Percentiles rank a stretch among this genome's conserved stretches.
Conservation (phyloP, 768 basidiomycete genomes). For the Mrakia frigida region DNA sequence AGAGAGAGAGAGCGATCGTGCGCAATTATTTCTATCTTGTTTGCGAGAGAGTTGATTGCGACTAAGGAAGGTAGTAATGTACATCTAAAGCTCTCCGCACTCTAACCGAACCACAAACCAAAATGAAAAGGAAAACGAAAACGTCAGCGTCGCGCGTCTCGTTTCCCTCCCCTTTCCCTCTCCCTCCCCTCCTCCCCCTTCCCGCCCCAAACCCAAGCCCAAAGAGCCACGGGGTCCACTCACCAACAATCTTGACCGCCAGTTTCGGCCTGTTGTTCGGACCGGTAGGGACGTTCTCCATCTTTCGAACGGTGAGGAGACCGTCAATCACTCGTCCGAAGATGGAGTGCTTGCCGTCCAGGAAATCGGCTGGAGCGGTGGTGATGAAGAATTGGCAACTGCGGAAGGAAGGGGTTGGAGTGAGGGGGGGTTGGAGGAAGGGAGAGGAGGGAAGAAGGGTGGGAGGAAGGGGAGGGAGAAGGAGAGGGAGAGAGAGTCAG, state of each 20-base stretch:
- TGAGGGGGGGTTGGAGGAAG: neutral
- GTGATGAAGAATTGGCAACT: slow-evolving; percentile 85
- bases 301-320: slow-evolving; percentile 90
- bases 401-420: neutral
- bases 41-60: no score
- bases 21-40: no score
- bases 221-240: slow-evolving; percentile 46
- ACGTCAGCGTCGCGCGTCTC: neutral
- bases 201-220: neutral
- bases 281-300: slow-evolving; percentile 87
- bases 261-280: slow-evolving; percentile 85
- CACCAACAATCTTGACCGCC: slow-evolving; percentile 70
- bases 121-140: neutral
- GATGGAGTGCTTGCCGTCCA: slow-evolving; percentile 91
- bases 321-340: slow-evolving; percentile 83
- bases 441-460: neutral
- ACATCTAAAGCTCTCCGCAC: slow-evolving; percentile 6
- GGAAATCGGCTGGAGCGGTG: slow-evolving; percentile 86
- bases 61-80: neutral
- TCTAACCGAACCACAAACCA: neutral
- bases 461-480: neutral
- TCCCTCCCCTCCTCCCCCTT: neutral
- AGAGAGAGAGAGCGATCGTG: no score
- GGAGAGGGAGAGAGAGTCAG: neutral
- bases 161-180: neutral